Percentiles rank a stretch among this genome's conserved stretches.
Conservation (phyloP, 2,329 filamentous ascomycete genomes). For the Aspergillus texensis region DNA sequence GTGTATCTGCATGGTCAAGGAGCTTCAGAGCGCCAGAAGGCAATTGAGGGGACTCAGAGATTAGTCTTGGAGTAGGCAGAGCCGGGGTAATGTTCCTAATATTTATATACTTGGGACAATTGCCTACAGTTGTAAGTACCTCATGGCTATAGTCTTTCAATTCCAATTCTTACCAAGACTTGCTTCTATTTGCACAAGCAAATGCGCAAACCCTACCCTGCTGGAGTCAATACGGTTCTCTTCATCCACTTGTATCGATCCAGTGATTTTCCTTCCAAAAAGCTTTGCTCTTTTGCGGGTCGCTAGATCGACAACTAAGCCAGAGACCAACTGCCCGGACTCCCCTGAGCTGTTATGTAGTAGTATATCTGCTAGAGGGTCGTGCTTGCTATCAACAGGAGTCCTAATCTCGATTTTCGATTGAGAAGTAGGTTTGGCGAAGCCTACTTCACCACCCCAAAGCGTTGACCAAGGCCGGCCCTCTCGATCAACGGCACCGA, state of each 20-base stretch:
- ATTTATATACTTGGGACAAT: slow-evolving; percentile 88
- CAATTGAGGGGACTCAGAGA: slow-evolving; percentile 54
- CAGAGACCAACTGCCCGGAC: slow-evolving; percentile 58
- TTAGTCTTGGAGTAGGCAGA: slow-evolving; percentile 55
- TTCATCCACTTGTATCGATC: slow-evolving; percentile 48
- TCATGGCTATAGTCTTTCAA: neutral
- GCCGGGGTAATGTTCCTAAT: slow-evolving; percentile 65
- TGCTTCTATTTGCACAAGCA: slow-evolving; percentile 71
- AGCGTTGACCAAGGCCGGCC: slow-evolving; percentile 75
- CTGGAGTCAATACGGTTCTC: slow-evolving; percentile 19
- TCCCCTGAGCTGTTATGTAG: slow-evolving; percentile 51
- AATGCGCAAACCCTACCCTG: slow-evolving; percentile 45
- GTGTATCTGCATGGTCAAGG: slow-evolving; percentile 67
- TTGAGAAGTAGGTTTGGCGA: slow-evolving; percentile 64
- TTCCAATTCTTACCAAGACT: slow-evolving; percentile 56
- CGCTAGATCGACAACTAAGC: slow-evolving; percentile 65
- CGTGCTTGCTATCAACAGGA: slow-evolving; percentile 61
- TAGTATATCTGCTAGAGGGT: slow-evolving; percentile 71
- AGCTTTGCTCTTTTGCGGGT: slow-evolving; percentile 74
- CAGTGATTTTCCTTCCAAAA: slow-evolving; percentile 69
- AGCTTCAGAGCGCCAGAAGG: slow-evolving; percentile 59
- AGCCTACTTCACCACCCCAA: slow-evolving; percentile 73
- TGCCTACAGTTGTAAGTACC: slow-evolving; percentile 52
- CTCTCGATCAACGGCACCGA: slow-evolving; percentile 70
- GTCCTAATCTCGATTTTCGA: slow-evolving; percentile 66